Conservation (phyloP, 2,329 filamentous ascomycete genomes). For the Pyrenophora graminea region DNA sequence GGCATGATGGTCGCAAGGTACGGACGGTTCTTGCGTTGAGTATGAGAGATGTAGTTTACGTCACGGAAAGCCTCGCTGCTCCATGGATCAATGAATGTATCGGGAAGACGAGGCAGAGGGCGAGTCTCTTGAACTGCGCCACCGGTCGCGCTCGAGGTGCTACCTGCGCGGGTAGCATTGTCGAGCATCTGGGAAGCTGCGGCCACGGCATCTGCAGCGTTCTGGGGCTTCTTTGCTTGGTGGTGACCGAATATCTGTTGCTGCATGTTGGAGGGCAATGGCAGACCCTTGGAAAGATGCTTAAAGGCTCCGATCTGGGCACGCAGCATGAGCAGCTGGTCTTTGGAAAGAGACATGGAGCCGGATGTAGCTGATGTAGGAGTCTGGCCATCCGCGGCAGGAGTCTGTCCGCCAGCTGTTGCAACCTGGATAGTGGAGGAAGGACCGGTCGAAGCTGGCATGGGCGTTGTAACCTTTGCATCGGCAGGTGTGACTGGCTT, state of each 20-base stretch:
- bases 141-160: slow-evolving; percentile 45
- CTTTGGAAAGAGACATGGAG: slow-evolving; percentile 50
- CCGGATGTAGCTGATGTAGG: slow-evolving; percentile 35
- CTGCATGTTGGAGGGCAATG: slow-evolving; percentile 77
- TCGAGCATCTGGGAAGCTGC: slow-evolving; percentile 58
- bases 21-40: slow-evolving; percentile 72
- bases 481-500: slow-evolving; percentile 37
- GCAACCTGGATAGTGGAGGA: slow-evolving; percentile 30
- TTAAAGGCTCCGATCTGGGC: slow-evolving; percentile 93
- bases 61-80: slow-evolving; percentile 52
- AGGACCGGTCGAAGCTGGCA: slow-evolving; percentile 28
- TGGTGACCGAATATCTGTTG: slow-evolving; percentile 80
- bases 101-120: slow-evolving; percentile 48
- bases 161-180: slow-evolving; percentile 50
- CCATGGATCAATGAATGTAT: slow-evolving; percentile 58
- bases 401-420: slow-evolving; percentile 30
- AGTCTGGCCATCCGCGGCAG: slow-evolving; percentile 48
- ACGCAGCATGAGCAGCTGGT: slow-evolving; percentile 77
- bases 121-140: slow-evolving; percentile 41
- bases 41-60: slow-evolving; percentile 82
- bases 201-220: slow-evolving; percentile 47
- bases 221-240: slow-evolving; percentile 58
- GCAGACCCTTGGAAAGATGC: slow-evolving; percentile 81
- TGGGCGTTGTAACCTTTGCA: slow-evolving; percentile 24
- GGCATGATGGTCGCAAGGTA: slow-evolving; percentile 89